Base-by-base conservation (phyloP, 2,329 filamentous ascomycete species). In the Alternaria solani region DNA sequence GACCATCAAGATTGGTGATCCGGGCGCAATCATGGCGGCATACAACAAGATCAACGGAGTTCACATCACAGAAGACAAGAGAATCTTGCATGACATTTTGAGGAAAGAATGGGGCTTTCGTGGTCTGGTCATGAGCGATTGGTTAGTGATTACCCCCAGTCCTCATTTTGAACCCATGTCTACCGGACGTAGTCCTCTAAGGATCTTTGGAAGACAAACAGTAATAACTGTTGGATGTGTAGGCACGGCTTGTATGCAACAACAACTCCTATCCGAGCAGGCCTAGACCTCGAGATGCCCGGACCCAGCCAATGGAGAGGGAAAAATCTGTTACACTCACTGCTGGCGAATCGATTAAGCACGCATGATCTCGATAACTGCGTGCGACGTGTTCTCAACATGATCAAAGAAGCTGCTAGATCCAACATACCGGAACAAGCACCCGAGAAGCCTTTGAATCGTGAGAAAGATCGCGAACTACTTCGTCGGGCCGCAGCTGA, bases 1-100 rank as follows among this genome's bases (percentile, higher is more conserved):
- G n/a, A 84, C 88, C n/a, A 90, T 91, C 34, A 88, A 90, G 67
- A 30, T 30, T 9, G 87, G 80, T 8, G 64, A 0, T 76, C 39
- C 39, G 4, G n/a, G 39, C 11, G 18, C 39, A 12, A 20, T 20
- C 4, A 42, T 42, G 39, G 18, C 39, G n/a, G 39, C 39, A 2
- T 42, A 42, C 18, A 20, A 20, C 8, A 42, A 42, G 9, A 25
- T 42, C 39, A 42, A 42, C 20, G 39, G 39, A 3, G 5, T 20
- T 1, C 39, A 42, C 20, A 20, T 42, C 11, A 20, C n/a, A 18
- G 18, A 20, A 12, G 18, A 20, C 20, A 20, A 42, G 8, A 7
- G 18, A 5, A 42, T 84, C 16, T 74, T 84, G 32, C 82, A 81
- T 0, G 78, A 76, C n/a, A 75, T 85, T 0, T 65, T 84, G 4